Base-by-base conservation (phyloP, 176 grass and related monocot genomes). In the Puya raimondii region DNA sequence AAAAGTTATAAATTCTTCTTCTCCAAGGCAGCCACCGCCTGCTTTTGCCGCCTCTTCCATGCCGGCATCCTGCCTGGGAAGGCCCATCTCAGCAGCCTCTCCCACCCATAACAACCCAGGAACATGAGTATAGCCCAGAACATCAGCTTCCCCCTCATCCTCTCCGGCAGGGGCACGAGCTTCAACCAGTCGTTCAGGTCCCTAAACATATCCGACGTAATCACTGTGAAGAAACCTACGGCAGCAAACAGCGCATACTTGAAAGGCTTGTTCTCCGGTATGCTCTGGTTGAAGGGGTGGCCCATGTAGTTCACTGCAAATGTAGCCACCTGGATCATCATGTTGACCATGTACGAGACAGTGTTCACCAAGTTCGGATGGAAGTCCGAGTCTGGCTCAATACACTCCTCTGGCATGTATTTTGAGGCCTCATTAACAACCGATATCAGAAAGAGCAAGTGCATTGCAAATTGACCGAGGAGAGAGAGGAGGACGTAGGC, bases 301-400 rank as follows among this genome's bases (percentile, higher is more conserved):
- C 94, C 94, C 75, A 99, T 99, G 84, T 99, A 99, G 78, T 99
- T 99, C 47, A 99, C 94, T 33, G 94, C 94, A 80, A 99, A 99
- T 22, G 94, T 99, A 21, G 94, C 94, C 48, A 93, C 90, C 72
- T 97, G 93, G 66, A 99, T 99, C 94, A 99, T 99, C 90, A 93
- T 99, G 80, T 99, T 99, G 64, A 93, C 94, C 89, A 99, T 99
- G 72, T 99, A 99, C n/a, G 94, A 99, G 69, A 99, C 94, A 13
- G 89, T 99, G 80, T 99, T 93, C 4, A 99, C 94, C 59, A 99
- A 85, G 63, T 99, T 99, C 8, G 94, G 94, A 70, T 99, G 89
- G 84, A 99, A 99, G 4, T 82, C 72, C 9, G 90, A 93, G 53
- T 99, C 94, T 50, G 94, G 94, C 64, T 99, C 94, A 3, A 99